Conservation (phyloP, 768 basidiomycete genomes). For the Crucibulum laeve region DNA sequence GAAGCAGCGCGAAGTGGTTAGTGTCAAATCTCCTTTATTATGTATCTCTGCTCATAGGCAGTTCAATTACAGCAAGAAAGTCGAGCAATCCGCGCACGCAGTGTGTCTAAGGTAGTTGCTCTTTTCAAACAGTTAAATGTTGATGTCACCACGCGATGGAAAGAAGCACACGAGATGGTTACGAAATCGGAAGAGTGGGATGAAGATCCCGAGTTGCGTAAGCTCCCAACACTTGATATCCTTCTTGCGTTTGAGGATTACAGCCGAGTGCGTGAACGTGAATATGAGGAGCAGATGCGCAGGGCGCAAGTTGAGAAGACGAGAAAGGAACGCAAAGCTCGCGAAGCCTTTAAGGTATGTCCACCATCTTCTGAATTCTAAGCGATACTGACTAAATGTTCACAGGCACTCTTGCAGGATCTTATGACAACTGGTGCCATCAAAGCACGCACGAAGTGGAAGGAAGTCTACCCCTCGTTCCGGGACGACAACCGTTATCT, state of each 20-base stretch:
- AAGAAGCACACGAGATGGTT: conserved; percentile 75
- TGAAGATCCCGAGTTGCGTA: conserved; percentile 69
- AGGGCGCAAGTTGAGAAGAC: conserved; percentile 79
- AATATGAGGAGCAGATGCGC: conserved; percentile 85
- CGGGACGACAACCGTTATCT: conserved; percentile 79
- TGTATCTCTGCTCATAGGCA: conserved; percentile 3
- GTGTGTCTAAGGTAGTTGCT: conserved; percentile 76
- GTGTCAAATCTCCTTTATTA: conserved; percentile 19
- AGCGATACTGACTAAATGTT: not conserved
- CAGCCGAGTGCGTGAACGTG: conserved; percentile 82
- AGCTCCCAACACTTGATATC: conserved; percentile 87
- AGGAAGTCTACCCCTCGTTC: conserved; percentile 77
- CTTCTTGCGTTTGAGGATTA: conserved; percentile 94
- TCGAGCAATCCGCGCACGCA: conserved; percentile 70
- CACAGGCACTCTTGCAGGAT: conserved; percentile 65
- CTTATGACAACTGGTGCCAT: conserved; percentile 65
- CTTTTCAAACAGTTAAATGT: conserved; percentile 87
- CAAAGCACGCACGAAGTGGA: conserved; percentile 87
- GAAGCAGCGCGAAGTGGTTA: conserved; percentile 84
- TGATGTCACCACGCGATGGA: conserved; percentile 93
- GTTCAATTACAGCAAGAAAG: conserved; percentile 60
- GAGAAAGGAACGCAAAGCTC: conserved; percentile 80
- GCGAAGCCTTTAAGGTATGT: conserved; percentile 84
- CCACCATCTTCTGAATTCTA: not conserved
- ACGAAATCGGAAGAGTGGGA: conserved; percentile 77